These are phyloP conservation scores for Elsinoe perseae DNA, from an alignment of 2,329 filamentous ascomycete genomes.

Conservation along the genomic window DNA sequence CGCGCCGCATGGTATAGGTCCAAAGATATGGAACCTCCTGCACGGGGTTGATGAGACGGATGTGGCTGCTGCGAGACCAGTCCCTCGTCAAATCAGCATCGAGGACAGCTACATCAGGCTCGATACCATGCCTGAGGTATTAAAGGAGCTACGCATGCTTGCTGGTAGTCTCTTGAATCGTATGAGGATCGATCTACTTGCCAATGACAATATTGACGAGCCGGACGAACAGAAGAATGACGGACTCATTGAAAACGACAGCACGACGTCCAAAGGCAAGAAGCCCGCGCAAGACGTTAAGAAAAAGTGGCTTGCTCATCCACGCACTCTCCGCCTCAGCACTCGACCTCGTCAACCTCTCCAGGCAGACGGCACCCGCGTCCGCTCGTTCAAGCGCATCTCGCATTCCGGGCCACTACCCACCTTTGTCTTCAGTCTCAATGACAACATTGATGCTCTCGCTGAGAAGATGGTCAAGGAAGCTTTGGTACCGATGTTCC, in stretches of 20 bases:
- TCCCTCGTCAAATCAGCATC: constrained; percentile 86
- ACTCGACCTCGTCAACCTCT: constrained; percentile 56
- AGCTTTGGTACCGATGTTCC: constrained; percentile 62
- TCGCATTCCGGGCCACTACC: constrained; percentile 71
- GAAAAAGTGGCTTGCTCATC: constrained; percentile 66
- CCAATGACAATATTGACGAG: constrained; percentile 37
- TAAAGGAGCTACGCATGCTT: constrained; percentile 60
- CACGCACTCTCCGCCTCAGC: constrained; percentile 72
- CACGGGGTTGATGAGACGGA: constrained; percentile 71
- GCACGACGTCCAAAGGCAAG: background rate
- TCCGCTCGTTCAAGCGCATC: constrained; percentile 57
- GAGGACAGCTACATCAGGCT: constrained; percentile 82
- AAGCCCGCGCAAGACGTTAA: background rate
- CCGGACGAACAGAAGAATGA: constrained; percentile 25
- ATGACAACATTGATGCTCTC: constrained; percentile 50
- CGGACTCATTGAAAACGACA: constrained; percentile 6
- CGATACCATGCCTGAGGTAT: constrained; percentile 55
- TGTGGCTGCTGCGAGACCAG: constrained; percentile 60
- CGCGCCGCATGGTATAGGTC: constrained; percentile 61
- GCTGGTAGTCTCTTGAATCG: constrained; percentile 63
- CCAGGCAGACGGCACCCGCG: constrained; percentile 47
- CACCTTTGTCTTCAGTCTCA: constrained; percentile 61
- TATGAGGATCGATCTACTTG: constrained; percentile 69
- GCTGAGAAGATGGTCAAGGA: constrained; percentile 64
- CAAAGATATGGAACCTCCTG: constrained; percentile 66